Evolutionary conservation across 495 filamentous ascomycete species (phyloP), one percentile per base, ranked within the genome.

Genomic region (Paragyromitra xinjiangensis): DNA sequence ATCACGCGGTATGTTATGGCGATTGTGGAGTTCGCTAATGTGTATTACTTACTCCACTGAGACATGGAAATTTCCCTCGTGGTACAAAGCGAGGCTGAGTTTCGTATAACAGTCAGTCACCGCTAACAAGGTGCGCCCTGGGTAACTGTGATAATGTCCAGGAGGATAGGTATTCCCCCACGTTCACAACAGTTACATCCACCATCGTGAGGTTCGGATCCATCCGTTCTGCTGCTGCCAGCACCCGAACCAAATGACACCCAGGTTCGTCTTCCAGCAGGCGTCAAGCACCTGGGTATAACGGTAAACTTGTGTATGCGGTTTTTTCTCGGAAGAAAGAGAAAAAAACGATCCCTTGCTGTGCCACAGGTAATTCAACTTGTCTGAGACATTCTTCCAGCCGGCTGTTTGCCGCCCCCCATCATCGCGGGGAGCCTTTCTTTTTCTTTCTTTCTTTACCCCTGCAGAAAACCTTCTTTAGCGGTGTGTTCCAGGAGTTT

Each of bases 381-480:
- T n/a, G 24, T 58, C 12, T 59, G 37, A 69, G 53, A 48, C 56
- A 50, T 76, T 65, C 39, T 51, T 58, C 12, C 37, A 53, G 19
- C 19, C 19, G 65, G 59, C 5, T 77, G 51, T 77, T 72, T 62
- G 66, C 55, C 44, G 72, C 42, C 55, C 42, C 55, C 42, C 26
- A 26, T 45, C n/a, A 61, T 68, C 39, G 64, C 37, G 58, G 69
- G 62, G 71, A 44, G 55, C 42, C 40, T 59, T 26, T 48, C 14
- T 48, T 45, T 45, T 59, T 26, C 16, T 48, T 48, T 45, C 12
- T 45, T 8, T 45, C 16, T 34, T 26, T 39, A 51, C 44, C 55
- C 65, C 64, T 68, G 73, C 65, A 56, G 58, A 12, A 45, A 75
- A 64, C 65, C 39, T 76, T 76, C 67, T 75, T 75, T 70, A 56